A percentile compares a stretch with the other conserved stretches of the same genome.
Conservation (phyloP, 2,329 filamentous ascomycete species). For the Botryosphaeria agaves region DNA sequence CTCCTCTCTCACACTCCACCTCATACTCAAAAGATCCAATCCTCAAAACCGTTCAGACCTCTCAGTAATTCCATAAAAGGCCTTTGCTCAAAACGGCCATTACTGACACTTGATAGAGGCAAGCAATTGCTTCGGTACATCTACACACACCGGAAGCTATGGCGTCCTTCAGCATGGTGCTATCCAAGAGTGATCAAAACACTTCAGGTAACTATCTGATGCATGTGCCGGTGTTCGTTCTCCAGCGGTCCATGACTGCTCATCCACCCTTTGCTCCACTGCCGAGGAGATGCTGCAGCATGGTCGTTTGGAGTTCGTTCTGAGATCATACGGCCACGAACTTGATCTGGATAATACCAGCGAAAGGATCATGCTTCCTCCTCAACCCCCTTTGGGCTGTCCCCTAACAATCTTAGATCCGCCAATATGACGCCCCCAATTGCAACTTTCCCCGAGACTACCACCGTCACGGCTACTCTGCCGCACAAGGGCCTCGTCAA, state of each 20-base stretch:
- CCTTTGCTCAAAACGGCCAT: no score
- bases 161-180: not conserved
- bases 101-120: no score
- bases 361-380: slow-evolving; percentile 93
- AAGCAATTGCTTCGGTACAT: no score
- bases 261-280: slow-evolving; percentile 3
- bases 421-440: slow-evolving; percentile 61
- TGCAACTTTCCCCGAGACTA: slow-evolving; percentile 38
- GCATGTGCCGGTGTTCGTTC: slow-evolving; percentile 6
- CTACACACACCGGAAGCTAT: no score
- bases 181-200: slow-evolving; percentile 5
- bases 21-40: no score
- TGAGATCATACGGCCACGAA: slow-evolving; percentile 91
- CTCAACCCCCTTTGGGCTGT: slow-evolving; percentile 15
- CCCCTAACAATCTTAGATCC: slow-evolving; percentile 20
- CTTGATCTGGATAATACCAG: slow-evolving; percentile 99
- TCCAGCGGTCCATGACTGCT: slow-evolving; percentile 1
- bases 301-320: slow-evolving; percentile 23
- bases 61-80: no score
- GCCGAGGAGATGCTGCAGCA: not conserved
- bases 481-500: slow-evolving; percentile 28
- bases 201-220: slow-evolving; percentile 3
- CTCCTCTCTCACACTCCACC: no score
- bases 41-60: no score
- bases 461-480: slow-evolving; percentile 18